phyloP scores from a whole-genome alignment of 2,329 filamentous ascomycete genomes.

The Pleurostoma richardsiae region DNA sequence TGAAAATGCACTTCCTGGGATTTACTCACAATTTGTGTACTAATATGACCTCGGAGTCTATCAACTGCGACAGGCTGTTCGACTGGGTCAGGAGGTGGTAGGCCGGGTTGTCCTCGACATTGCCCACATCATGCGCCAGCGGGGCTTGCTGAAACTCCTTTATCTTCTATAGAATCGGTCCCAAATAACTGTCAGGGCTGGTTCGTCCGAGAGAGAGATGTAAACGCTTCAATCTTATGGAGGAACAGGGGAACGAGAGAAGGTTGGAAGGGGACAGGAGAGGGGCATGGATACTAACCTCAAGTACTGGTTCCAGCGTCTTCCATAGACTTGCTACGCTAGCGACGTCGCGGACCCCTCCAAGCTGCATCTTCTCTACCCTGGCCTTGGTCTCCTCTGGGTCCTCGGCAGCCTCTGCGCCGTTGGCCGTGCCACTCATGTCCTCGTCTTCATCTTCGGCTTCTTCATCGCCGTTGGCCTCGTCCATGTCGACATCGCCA shows the following conservation, averaged over 20 bases:
- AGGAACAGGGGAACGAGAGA: too few relatives aligned
- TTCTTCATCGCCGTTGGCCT: conserved; percentile 52
- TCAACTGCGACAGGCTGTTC: conserved; percentile 84
- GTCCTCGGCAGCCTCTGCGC: conserved; percentile 50
- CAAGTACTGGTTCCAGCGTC: conserved; percentile 71
- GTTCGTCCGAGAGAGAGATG: conserved; percentile 49
- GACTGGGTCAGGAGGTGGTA: conserved; percentile 85
- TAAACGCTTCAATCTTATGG: conserved; percentile 46
- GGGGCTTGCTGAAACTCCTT: conserved; percentile 64
- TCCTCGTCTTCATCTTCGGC: conserved; percentile 57
- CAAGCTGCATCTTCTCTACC: conserved; percentile 77
- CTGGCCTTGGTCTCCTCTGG: conserved; percentile 70
- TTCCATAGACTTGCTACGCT: conserved; percentile 78
- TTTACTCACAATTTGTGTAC: conserved; percentile 72
- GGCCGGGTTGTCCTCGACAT: conserved; percentile 87
- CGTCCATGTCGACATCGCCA: conserved; percentile 54
- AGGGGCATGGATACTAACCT: conserved; percentile 55
- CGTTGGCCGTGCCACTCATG: conserved; percentile 40
- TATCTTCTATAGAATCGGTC: conserved; percentile 66
- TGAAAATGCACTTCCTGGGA: too few relatives aligned
- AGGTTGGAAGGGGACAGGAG: conserved; percentile 7
- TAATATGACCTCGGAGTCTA: conserved; percentile 86
- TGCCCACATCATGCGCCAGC: conserved; percentile 67
- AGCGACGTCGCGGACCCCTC: conserved; percentile 69
- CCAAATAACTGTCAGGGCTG: conserved; percentile 61